Conservation (phyloP, 1,284 basidiomycete genomes). For the Agaricales sp. region DNA sequence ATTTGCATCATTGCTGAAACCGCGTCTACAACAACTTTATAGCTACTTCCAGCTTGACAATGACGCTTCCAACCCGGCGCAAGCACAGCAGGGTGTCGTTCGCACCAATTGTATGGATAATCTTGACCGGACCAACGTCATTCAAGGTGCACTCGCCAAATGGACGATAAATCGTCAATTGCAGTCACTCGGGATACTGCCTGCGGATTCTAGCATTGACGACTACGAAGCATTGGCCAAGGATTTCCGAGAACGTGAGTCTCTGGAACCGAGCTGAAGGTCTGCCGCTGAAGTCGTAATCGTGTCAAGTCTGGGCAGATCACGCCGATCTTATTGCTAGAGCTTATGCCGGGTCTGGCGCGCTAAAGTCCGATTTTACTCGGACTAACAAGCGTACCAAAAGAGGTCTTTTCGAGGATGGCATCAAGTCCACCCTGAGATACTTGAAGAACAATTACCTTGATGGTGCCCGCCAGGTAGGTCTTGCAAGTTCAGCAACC, state of each 20-base stretch:
- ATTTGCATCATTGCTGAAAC: background rate
- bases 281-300: conserved; percentile 8
- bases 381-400: conserved; percentile 84
- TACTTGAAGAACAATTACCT: conserved; percentile 98
- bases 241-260: conserved; percentile 83
- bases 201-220: conserved; percentile 62
- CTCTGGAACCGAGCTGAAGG: conserved; percentile 3
- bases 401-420: conserved; percentile 78
- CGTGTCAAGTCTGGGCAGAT: conserved; percentile 86
- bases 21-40: conserved; percentile 2
- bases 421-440: conserved; percentile 77
- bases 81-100: conserved; percentile 56
- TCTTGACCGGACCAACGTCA: conserved; percentile 94
- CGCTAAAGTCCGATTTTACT: conserved; percentile 96
- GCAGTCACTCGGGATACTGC: conserved; percentile 58
- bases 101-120: conserved; percentile 95
- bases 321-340: conserved; percentile 89
- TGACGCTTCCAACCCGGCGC: conserved; percentile 32
- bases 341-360: conserved; percentile 93
- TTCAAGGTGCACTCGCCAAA: conserved; percentile 83
- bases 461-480: conserved; percentile 83
- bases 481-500: conserved; percentile 12
- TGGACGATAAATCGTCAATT: conserved; percentile 81
- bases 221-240: conserved; percentile 70
- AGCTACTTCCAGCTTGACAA: conserved; percentile 71